phyloP scores from a whole-genome alignment of 805 yeast genomes.

The Teunomyces atbi region DNA sequence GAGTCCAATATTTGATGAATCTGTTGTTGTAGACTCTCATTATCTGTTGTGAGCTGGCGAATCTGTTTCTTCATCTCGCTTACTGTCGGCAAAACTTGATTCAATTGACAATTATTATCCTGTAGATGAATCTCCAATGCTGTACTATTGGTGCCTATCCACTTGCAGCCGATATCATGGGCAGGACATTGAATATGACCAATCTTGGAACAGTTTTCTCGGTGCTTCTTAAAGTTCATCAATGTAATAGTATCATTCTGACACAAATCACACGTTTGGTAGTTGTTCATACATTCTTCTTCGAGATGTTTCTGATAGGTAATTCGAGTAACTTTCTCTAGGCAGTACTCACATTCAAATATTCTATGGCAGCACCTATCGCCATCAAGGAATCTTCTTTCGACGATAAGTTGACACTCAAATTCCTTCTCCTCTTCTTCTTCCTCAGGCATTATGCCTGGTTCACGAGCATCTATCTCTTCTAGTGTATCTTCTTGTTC shows the following conservation, averaged over 20 bases:
- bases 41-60: slow-evolving; percentile 30
- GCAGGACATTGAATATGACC: slow-evolving; percentile 48
- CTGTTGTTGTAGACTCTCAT: slow-evolving; percentile 40
- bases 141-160: slow-evolving; percentile 40
- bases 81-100: slow-evolving; percentile 27
- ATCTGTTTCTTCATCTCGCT: slow-evolving; percentile 24
- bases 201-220: slow-evolving; percentile 39
- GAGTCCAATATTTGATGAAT: slow-evolving; percentile 46
- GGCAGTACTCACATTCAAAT: slow-evolving; percentile 39
- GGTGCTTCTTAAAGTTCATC: slow-evolving; percentile 39
- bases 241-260: slow-evolving; percentile 40
- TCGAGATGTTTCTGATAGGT: slow-evolving; percentile 34
- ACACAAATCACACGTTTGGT: slow-evolving; percentile 42
- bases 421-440: slow-evolving; percentile 3
- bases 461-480: slow-evolving; percentile 7
- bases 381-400: slow-evolving; percentile 18
- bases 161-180: slow-evolving; percentile 46
- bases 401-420: slow-evolving; percentile 17
- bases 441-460: slow-evolving; percentile 12
- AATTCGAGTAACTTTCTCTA: slow-evolving; percentile 22
- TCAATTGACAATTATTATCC: slow-evolving; percentile 30
- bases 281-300: slow-evolving; percentile 39
- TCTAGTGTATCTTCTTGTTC: slow-evolving; percentile 8
- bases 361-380: slow-evolving; percentile 39
- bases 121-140: slow-evolving; percentile 35